Percentiles rank a stretch among this genome's conserved stretches.
Evolutionary conservation across 306 rosid genomes (phyloP).

Genomic region (Echinosophora koreensis): DNA sequence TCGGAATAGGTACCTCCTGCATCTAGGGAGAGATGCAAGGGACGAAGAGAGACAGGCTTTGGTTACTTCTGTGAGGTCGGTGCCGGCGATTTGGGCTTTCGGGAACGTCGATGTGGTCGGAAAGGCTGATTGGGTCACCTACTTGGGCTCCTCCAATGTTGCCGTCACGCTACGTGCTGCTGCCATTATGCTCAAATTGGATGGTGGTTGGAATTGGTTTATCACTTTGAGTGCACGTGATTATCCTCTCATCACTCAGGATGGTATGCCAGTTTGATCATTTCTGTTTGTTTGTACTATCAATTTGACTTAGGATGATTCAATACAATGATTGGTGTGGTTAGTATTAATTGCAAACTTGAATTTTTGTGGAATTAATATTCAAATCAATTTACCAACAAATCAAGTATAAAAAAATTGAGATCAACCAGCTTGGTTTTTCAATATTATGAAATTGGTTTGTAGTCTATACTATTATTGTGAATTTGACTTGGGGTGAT

Average conservation of each 20-base stretch:
- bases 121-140: constrained; percentile 79
- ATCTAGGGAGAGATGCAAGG: constrained; percentile 73
- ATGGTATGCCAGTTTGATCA: constrained; percentile 72
- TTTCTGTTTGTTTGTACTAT: constrained; percentile 35
- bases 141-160: constrained; percentile 79
- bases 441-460: neutral
- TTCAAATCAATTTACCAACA: neutral
- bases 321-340: neutral
- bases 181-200: constrained; percentile 79
- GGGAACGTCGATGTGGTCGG: constrained; percentile 93
- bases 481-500: constrained; percentile 11
- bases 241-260: constrained; percentile 93
- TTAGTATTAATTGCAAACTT: neutral
- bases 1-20: constrained; percentile 80
- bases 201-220: constrained; percentile 92
- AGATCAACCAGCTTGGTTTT: constrained; percentile 11
- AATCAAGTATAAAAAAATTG: neutral
- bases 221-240: constrained; percentile 83
- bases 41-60: constrained; percentile 71
- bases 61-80: constrained; percentile 53
- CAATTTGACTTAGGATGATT: constrained; percentile 12
- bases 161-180: constrained; percentile 84
- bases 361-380: neutral
- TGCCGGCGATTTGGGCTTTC: constrained; percentile 80
- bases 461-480: no score